Evolutionary conservation across 1,284 basidiomycete genomes (phyloP).

Genomic region (Ceratobasidium sp.): DNA sequence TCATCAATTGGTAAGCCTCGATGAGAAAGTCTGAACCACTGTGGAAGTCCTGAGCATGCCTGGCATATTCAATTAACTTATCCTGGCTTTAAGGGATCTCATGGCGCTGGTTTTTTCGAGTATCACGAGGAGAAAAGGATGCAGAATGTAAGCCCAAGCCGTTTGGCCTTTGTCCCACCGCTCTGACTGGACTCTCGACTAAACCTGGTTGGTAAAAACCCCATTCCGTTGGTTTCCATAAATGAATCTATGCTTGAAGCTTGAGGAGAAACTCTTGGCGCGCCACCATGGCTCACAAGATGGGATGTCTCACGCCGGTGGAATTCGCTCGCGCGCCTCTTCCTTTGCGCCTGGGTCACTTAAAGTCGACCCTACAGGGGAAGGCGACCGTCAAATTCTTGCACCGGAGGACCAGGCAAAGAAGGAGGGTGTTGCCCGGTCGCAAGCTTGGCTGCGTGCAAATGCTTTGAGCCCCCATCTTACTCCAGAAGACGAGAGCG

Average conservation of each 20-base stretch:
- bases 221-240: not conserved
- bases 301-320: constrained; percentile 33
- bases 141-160: constrained; percentile 62
- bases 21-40: not conserved
- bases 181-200: not conserved
- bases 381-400: not conserved
- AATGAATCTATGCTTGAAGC: not conserved
- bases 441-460: constrained; percentile 50
- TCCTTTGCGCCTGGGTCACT: constrained; percentile 27
- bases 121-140: constrained; percentile 76
- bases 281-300: constrained; percentile 36
- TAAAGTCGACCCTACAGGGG: constrained; percentile 11
- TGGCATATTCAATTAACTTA: not conserved
- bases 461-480: constrained; percentile 34
- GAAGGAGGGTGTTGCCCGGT: constrained; percentile 38
- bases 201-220: not conserved
- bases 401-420: constrained; percentile 29
- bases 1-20: constrained; percentile 28
- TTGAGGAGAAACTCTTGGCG: constrained; percentile 33
- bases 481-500: constrained; percentile 45
- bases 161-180: not conserved
- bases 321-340: constrained; percentile 38
- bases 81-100: constrained; percentile 28
- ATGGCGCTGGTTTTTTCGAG: constrained; percentile 66
- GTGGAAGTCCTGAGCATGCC: not conserved